Conservation (phyloP, 164 flowering plant species). For the Vitis riparia region DNA sequence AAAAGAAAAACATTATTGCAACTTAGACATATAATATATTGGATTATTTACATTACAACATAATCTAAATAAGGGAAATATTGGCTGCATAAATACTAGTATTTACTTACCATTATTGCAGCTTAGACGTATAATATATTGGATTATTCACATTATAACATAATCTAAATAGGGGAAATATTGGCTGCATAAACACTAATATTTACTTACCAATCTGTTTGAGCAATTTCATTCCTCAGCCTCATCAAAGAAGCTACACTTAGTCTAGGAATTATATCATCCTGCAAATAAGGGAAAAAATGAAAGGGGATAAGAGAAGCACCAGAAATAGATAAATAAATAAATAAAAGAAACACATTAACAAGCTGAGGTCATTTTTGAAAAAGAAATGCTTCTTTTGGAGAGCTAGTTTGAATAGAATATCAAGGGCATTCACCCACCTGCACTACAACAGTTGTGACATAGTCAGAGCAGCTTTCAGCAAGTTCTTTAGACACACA, state of each 20-base stretch:
- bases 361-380: not conserved
- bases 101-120: not conserved
- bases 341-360: not conserved
- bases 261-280: slow-evolving; percentile 86
- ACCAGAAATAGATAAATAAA: not conserved
- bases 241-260: slow-evolving; percentile 73
- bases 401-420: not conserved
- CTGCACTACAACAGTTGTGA: slow-evolving; percentile 80
- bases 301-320: slow-evolving; percentile 3
- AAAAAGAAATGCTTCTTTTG: not conserved
- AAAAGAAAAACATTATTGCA: not conserved
- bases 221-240: slow-evolving; percentile 85
- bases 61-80: not conserved
- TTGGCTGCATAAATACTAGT: not conserved
- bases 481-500: slow-evolving; percentile 85
- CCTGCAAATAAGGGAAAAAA: slow-evolving; percentile 44
- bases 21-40: not conserved
- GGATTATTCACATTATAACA: not conserved
- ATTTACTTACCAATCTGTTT: slow-evolving; percentile 80
- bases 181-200: not conserved
- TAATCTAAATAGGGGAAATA: not conserved
- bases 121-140: not conserved
- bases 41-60: not conserved
- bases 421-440: slow-evolving; percentile 25
- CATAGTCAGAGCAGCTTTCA: slow-evolving; percentile 71